These are phyloP conservation scores for Phyllosticta ampelicida DNA, from an alignment of 2,329 filamentous ascomycete species.

Conservation along the genomic window DNA sequence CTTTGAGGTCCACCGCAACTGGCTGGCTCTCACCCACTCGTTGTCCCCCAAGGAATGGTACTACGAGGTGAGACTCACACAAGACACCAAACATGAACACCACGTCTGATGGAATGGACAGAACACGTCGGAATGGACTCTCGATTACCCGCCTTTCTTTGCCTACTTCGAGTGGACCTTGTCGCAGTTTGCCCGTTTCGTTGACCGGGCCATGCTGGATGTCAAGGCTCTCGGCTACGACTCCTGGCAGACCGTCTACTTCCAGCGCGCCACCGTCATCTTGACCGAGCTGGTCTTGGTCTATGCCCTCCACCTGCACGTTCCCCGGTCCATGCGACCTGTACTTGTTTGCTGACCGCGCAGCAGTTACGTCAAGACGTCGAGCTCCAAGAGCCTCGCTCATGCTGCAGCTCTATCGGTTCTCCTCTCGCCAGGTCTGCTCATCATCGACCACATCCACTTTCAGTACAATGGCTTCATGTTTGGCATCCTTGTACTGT, in stretches of 20 bases:
- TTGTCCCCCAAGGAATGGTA: slow-evolving; percentile 87
- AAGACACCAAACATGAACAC: not conserved
- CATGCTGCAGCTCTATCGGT: slow-evolving; percentile 84
- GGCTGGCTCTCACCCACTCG: slow-evolving; percentile 90
- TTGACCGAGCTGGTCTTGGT: slow-evolving; percentile 72
- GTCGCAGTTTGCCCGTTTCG: slow-evolving; percentile 65
- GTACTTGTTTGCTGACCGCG: slow-evolving; percentile 13
- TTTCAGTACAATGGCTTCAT: slow-evolving; percentile 99
- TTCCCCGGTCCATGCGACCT: slow-evolving; percentile 2
- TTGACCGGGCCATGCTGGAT: slow-evolving; percentile 71
- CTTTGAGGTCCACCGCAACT: slow-evolving; percentile 98
- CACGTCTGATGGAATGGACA: slow-evolving; percentile 22
- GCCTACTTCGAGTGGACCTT: slow-evolving; percentile 93
- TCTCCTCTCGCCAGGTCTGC: slow-evolving; percentile 77
- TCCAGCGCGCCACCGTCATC: slow-evolving; percentile 84
- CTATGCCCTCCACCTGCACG: slow-evolving; percentile 67
- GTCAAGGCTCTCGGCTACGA: slow-evolving; percentile 74
- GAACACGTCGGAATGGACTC: slow-evolving; percentile 97
- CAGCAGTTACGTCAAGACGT: slow-evolving; percentile 61
- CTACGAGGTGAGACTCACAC: slow-evolving; percentile 52
- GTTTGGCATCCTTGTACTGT: slow-evolving; percentile 82
- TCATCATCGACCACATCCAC: slow-evolving; percentile 97
- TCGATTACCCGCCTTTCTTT: slow-evolving; percentile 98
- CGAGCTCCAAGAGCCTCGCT: slow-evolving; percentile 62
- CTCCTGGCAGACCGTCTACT: slow-evolving; percentile 89